phyloP scores from a whole-genome alignment of 495 filamentous ascomycete genomes.

The Aspergillus nanangensis region DNA sequence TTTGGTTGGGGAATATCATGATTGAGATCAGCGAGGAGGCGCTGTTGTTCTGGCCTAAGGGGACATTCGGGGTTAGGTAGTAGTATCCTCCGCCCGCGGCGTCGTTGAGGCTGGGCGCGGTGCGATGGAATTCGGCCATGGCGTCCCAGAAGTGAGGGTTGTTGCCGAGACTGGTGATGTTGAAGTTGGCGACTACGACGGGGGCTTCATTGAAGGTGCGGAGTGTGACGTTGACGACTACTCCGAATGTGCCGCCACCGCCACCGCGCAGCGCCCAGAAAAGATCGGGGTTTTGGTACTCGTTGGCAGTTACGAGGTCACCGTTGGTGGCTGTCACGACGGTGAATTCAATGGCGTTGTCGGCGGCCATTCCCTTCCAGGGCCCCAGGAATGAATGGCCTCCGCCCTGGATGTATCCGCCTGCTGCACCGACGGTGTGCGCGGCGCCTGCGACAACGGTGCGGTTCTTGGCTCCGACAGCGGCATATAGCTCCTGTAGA shows the following conservation, averaged over 20 bases:
- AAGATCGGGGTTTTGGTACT: slow-evolving; percentile 45
- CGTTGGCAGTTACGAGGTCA: slow-evolving; percentile 39
- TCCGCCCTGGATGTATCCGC: slow-evolving; percentile 14
- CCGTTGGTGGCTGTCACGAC: slow-evolving; percentile 42
- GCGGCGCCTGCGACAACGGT: slow-evolving; percentile 3
- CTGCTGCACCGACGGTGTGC: slow-evolving; percentile 11
- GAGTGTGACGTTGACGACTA: slow-evolving; percentile 13
- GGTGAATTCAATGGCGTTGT: slow-evolving; percentile 10
- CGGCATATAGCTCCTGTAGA: slow-evolving; percentile 29
- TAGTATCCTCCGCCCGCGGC: background rate
- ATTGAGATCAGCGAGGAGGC: too few species aligned
- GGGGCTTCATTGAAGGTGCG: slow-evolving; percentile 10
- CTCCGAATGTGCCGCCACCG: slow-evolving; percentile 35
- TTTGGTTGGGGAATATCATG: too few species aligned
- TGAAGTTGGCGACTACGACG: slow-evolving; percentile 27
- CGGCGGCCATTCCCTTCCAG: slow-evolving; percentile 9
- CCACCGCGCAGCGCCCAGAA: slow-evolving; percentile 45
- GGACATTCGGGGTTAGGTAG: background rate
- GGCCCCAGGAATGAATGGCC: slow-evolving; percentile 1
- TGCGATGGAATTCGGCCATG: slow-evolving; percentile 2
- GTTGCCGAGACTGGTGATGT: slow-evolving; percentile 6
- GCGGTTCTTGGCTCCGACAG: background rate
- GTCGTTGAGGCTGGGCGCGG: background rate
- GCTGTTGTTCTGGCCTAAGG: background rate
- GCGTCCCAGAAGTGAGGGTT: slow-evolving; percentile 15